Percentiles rank a stretch among this genome's conserved stretches.
phyloP scores from a whole-genome alignment of 306 rosid species.

The Lathyrus tuberosus region DNA sequence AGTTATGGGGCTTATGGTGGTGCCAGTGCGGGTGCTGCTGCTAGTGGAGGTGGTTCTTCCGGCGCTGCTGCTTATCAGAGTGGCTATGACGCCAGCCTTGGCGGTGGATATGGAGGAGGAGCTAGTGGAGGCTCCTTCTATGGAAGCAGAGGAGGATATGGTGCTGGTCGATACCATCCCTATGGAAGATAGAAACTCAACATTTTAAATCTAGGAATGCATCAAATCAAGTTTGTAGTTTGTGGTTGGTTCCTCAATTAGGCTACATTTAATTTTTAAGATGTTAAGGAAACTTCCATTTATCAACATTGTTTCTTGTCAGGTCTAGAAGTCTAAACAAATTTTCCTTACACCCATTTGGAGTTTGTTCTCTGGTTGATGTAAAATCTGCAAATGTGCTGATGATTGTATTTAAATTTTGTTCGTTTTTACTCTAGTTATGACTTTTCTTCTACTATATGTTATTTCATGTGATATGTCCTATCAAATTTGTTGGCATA shows the following conservation, averaged over 20 bases:
- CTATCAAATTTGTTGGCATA: too few relatives aligned
- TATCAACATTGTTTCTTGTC: conserved; percentile 25
- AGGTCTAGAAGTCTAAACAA: conserved; percentile 29
- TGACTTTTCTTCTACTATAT: background rate
- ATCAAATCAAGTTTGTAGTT: conserved; percentile 35
- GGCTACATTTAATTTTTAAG: conserved; percentile 28
- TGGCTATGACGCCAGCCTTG: conserved; percentile 67
- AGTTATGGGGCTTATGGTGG: conserved; percentile 75
- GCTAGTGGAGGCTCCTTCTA: conserved; percentile 79
- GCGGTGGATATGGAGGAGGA: conserved; percentile 72
- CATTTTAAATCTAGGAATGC: conserved; percentile 46
- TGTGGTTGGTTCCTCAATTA: conserved; percentile 44
- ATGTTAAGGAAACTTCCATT: conserved; percentile 23
- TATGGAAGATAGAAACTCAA: conserved; percentile 74
- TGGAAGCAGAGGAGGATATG: conserved; percentile 90
- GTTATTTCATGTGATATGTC: background rate
- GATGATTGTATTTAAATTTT: conserved; percentile 45
- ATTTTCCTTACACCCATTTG: background rate
- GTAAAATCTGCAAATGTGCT: conserved; percentile 46
- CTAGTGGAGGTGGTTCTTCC: conserved; percentile 55
- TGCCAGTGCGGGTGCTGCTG: conserved; percentile 46
- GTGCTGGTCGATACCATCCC: conserved; percentile 89
- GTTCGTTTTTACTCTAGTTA: conserved; percentile 9
- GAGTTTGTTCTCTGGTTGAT: conserved; percentile 5
- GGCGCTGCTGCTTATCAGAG: conserved; percentile 68